Evolutionary conservation across 495 filamentous ascomycete genomes (phyloP).

Genomic region (Talaromyces wortmannii): DNA sequence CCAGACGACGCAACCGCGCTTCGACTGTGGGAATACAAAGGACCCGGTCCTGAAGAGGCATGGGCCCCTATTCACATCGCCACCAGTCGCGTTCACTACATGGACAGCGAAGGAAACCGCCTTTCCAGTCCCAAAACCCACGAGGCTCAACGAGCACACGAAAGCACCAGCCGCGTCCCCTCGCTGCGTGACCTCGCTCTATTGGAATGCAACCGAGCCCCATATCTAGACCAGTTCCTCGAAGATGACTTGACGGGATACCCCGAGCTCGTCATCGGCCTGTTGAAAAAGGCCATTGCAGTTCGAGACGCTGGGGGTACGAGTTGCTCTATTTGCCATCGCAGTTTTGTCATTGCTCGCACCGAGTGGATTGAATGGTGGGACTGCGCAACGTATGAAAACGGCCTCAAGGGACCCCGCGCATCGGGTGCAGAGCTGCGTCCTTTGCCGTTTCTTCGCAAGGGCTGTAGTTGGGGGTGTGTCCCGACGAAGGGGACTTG

Average conservation of each 20-base stretch:
- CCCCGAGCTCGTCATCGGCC: slow-evolving; percentile 28
- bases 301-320: slow-evolving; percentile 44
- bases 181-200: slow-evolving; percentile 55
- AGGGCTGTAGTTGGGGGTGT: slow-evolving; percentile 63
- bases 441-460: slow-evolving; percentile 54
- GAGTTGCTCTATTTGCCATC: slow-evolving; percentile 53
- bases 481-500: slow-evolving; percentile 20
- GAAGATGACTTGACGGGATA: slow-evolving; percentile 24
- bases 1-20: not conserved
- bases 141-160: not conserved
- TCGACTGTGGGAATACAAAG: slow-evolving; percentile 20
- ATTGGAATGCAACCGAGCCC: slow-evolving; percentile 34
- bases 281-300: slow-evolving; percentile 32
- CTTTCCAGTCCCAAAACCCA: slow-evolving; percentile 5
- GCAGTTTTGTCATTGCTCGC: slow-evolving; percentile 49
- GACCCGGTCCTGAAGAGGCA: slow-evolving; percentile 23
- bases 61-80: slow-evolving; percentile 37
- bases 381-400: slow-evolving; percentile 41
- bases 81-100: slow-evolving; percentile 31
- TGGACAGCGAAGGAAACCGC: slow-evolving; percentile 37
- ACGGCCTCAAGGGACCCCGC: slow-evolving; percentile 33
- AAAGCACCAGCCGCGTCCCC: slow-evolving; percentile 20
- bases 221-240: slow-evolving; percentile 36
- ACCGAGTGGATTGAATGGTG: slow-evolving; percentile 75
- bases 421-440: slow-evolving; percentile 25